Percentiles rank a stretch among this genome's conserved stretches.
These are phyloP conservation scores for Russula compacta DNA, from an alignment of 768 basidiomycete genomes.

Conservation along the genomic window DNA sequence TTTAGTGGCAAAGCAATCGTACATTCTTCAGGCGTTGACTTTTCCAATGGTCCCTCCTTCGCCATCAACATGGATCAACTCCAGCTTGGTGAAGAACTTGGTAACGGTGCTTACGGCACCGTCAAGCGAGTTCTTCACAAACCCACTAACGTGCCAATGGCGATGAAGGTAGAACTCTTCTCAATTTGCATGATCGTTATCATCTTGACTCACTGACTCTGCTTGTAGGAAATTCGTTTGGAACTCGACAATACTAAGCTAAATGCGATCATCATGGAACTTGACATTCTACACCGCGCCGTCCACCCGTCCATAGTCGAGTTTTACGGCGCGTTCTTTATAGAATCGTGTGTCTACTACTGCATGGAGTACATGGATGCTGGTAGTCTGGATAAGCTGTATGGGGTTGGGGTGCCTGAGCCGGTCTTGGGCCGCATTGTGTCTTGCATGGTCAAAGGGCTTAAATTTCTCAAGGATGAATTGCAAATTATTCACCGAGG, in stretches of 20 bases:
- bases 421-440: conserved; percentile 78
- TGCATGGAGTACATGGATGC: conserved; percentile 99
- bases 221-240: conserved; percentile 83
- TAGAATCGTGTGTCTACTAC: conserved; percentile 99
- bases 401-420: conserved; percentile 48
- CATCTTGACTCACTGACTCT: neutral
- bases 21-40: conserved; percentile 81
- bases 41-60: conserved; percentile 84
- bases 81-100: conserved; percentile 85
- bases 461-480: conserved; percentile 93
- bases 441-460: conserved; percentile 72
- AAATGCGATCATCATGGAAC: conserved; percentile 96
- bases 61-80: conserved; percentile 93
- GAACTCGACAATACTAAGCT: conserved; percentile 91
- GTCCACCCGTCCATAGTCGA: conserved; percentile 89
- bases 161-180: conserved; percentile 76
- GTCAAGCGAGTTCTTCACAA: conserved; percentile 93
- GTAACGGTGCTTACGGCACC: conserved; percentile 94
- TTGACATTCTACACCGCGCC: conserved; percentile 94
- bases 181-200: neutral
- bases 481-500: conserved; percentile 78
- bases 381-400: conserved; percentile 84
- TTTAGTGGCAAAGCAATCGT: conserved; percentile 91
- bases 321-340: conserved; percentile 98
- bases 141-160: conserved; percentile 94